These are phyloP conservation scores for Tilletia walkeri DNA, from an alignment of 1,284 basidiomycete genomes.

Conservation along the genomic window DNA sequence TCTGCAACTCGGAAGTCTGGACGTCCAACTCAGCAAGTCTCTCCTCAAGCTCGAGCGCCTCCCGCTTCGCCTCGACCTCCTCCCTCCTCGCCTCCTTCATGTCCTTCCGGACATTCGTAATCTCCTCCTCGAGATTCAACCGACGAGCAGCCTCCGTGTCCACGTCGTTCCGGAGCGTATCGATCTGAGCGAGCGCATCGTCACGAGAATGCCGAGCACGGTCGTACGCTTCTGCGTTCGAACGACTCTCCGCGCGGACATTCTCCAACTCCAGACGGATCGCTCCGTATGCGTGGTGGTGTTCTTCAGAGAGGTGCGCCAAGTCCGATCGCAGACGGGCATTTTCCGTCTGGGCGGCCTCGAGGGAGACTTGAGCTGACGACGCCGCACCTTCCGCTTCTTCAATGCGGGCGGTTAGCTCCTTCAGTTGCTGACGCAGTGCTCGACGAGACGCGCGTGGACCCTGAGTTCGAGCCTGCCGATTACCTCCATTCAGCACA, in stretches of 20 bases:
- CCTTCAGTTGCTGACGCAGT: background rate
- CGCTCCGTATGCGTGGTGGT: conserved; percentile 20
- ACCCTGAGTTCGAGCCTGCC: conserved; percentile 8
- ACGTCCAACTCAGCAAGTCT: conserved; percentile 41
- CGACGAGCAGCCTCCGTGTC: conserved; percentile 42
- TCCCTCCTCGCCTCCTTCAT: conserved; percentile 36
- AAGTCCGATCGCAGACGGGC: background rate
- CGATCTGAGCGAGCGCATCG: conserved; percentile 3
- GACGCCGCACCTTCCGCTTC: background rate
- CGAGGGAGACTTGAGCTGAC: background rate
- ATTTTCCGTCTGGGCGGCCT: conserved; percentile 10
- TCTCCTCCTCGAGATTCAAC: conserved; percentile 47
- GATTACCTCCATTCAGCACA: background rate
- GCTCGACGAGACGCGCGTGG: conserved; percentile 1
- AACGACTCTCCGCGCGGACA: conserved; percentile 17
- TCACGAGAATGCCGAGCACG: conserved; percentile 7
- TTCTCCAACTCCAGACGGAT: conserved; percentile 24
- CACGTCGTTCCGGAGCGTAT: conserved; percentile 24
- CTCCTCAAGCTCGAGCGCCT: conserved; percentile 41
- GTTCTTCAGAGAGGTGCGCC: conserved; percentile 6
- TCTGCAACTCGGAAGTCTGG: conserved; percentile 36
- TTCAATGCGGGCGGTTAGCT: background rate
- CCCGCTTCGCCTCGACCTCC: conserved; percentile 35
- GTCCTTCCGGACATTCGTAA: conserved; percentile 38
- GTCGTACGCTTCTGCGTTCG: conserved; percentile 10